These are phyloP conservation scores for Cutaneotrichosporon mucoides DNA, from an alignment of 1,284 basidiomycete genomes.

Conservation along the genomic window DNA sequence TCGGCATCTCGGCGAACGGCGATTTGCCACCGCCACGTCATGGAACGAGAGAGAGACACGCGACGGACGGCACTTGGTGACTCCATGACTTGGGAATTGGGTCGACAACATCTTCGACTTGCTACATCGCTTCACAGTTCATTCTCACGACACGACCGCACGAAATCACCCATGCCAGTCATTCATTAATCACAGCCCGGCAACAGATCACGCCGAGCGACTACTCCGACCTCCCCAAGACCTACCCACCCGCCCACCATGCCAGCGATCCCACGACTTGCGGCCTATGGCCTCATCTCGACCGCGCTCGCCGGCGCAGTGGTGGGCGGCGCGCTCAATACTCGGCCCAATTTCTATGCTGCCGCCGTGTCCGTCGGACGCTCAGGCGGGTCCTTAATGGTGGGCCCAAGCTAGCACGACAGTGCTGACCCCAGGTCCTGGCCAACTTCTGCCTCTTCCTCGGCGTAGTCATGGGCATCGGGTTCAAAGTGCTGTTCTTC, in stretches of 20 bases:
- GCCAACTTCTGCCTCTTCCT: constrained; percentile 85
- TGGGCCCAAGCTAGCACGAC: constrained; percentile 46
- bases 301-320: constrained; percentile 66
- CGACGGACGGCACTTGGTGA: too few species aligned
- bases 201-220: not conserved
- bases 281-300: constrained; percentile 67
- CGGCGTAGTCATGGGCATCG: constrained; percentile 68
- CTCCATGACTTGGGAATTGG: too few species aligned
- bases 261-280: constrained; percentile 45
- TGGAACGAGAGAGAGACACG: too few species aligned
- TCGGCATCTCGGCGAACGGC: too few species aligned
- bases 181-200: not conserved
- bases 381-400: constrained; percentile 83
- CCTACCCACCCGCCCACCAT: not conserved
- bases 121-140: too few species aligned
- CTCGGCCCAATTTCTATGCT: constrained; percentile 89
- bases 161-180: not conserved
- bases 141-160: not conserved
- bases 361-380: constrained; percentile 87
- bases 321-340: constrained; percentile 72
- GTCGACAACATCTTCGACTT: too few species aligned
- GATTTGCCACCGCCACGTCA: too few species aligned
- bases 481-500: constrained; percentile 85
- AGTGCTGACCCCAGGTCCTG: constrained; percentile 61
- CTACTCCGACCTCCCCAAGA: not conserved